Conservation (phyloP, 1,284 basidiomycete genomes). For the Sanghuangporus baumii region DNA sequence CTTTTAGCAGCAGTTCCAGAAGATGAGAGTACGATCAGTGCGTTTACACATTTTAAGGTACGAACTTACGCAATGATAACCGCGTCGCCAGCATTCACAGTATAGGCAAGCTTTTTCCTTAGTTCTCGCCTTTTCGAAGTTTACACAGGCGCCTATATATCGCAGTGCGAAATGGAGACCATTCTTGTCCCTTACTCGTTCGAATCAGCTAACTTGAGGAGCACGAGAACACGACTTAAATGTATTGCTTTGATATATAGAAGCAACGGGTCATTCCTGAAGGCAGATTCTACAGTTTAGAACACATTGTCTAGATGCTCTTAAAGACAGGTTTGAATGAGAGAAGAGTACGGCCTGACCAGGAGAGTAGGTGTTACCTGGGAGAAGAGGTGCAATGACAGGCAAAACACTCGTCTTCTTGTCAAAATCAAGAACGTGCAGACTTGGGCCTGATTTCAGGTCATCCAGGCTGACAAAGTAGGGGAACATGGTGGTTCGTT, state of each 20-base stretch:
- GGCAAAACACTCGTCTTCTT: not conserved
- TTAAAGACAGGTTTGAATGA: not conserved
- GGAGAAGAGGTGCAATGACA: not conserved
- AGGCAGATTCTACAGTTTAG: not conserved
- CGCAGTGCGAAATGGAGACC: too few relatives aligned
- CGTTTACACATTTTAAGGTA: not conserved
- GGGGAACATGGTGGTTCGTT: not conserved
- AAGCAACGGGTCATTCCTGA: conserved; percentile 2
- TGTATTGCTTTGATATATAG: not conserved
- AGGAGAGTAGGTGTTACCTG: not conserved
- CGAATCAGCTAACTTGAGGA: too few relatives aligned
- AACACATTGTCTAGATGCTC: conserved; percentile 8
- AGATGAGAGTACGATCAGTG: not conserved
- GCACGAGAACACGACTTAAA: not conserved
- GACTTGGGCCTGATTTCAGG: not conserved
- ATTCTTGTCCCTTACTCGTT: too few relatives aligned
- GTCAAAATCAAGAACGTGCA: not conserved
- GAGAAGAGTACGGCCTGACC: not conserved
- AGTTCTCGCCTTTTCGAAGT: not conserved
- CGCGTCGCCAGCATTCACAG: not conserved
- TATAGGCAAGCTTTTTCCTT: not conserved
- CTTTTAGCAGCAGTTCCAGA: not conserved
- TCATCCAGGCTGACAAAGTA: not conserved
- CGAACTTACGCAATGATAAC: not conserved
- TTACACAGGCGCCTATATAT: not conserved